A percentile compares a stretch with the other conserved stretches of the same genome.
phyloP scores from a whole-genome alignment of 768 basidiomycete species.

The Phaffia australis region DNA sequence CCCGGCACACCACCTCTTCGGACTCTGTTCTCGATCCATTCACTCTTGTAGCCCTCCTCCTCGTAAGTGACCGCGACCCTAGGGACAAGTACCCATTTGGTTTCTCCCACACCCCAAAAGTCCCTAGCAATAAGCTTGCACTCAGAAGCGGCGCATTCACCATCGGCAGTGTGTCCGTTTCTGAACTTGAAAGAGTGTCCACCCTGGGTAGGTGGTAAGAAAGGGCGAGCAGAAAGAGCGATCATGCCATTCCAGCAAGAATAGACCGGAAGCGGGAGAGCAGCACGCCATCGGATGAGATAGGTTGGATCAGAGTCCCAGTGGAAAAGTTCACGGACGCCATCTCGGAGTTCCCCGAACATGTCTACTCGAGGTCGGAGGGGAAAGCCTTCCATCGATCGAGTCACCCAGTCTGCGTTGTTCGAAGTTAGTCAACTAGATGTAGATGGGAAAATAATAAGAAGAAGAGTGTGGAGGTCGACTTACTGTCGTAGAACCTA shows the following conservation, averaged over 20 bases:
- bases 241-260: conserved; percentile 27
- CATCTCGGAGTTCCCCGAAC: conserved; percentile 25
- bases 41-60: conserved; percentile 18
- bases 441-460: neutral
- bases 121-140: conserved; percentile 25
- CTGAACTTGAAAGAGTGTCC: conserved; percentile 24
- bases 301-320: conserved; percentile 21
- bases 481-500: conserved; percentile 26
- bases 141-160: conserved; percentile 25
- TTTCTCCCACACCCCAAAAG: conserved; percentile 21
- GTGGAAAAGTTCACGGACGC: conserved; percentile 25
- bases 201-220: conserved; percentile 20
- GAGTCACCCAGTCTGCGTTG: conserved; percentile 23
- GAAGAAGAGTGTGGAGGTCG: neutral
- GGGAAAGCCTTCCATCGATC: conserved; percentile 25
- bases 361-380: conserved; percentile 25
- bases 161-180: conserved; percentile 6
- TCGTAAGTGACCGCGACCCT: conserved; percentile 25
- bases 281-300: conserved; percentile 23
- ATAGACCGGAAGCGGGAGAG: conserved; percentile 21
- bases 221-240: conserved; percentile 20
- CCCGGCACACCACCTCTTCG: conserved; percentile 23
- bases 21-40: conserved; percentile 21
- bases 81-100: conserved; percentile 24
- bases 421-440: neutral